Evolutionary conservation across 2,329 filamentous ascomycete species (phyloP).

Genomic region (Dendrostoma leiphaemia): DNA sequence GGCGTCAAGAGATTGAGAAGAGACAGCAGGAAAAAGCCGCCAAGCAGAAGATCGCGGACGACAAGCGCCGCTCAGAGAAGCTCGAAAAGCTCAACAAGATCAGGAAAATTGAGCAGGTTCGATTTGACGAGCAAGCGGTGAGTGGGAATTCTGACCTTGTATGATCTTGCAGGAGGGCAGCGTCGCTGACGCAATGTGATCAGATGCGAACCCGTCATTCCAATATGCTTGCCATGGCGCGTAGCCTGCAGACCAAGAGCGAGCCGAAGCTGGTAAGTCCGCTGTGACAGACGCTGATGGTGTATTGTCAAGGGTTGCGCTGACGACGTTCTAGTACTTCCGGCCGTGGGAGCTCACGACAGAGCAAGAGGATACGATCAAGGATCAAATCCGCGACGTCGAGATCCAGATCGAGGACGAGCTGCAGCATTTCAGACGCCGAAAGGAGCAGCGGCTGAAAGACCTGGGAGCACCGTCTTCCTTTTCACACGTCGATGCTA

Average conservation of each 20-base stretch:
- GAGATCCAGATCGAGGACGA: constrained; percentile 65
- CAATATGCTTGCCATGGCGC: constrained; percentile 69
- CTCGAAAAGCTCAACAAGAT: constrained; percentile 59
- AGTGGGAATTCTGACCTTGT: constrained; percentile 31
- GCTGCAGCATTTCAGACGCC: constrained; percentile 57
- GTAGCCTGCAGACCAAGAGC: constrained; percentile 69
- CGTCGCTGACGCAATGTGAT: background rate
- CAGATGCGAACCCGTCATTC: constrained; percentile 75
- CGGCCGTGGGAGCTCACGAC: constrained; percentile 74
- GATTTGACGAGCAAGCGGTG: constrained; percentile 76
- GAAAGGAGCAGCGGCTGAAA: constrained; percentile 40
- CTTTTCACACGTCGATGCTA: constrained; percentile 30
- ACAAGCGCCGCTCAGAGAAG: constrained; percentile 64
- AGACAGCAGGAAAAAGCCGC: constrained; percentile 75
- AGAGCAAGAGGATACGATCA: constrained; percentile 69
- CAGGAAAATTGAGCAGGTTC: constrained; percentile 67
- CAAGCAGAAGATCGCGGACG: constrained; percentile 69
- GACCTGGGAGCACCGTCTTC: constrained; percentile 33
- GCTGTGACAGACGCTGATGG: too few species aligned
- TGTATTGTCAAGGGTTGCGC: too few species aligned
- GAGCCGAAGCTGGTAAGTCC: constrained; percentile 72
- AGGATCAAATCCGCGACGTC: constrained; percentile 65
- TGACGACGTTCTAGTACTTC: constrained; percentile 66
- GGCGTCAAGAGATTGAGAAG: constrained; percentile 77
- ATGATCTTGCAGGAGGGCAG: constrained; percentile 21